Evolutionary conservation across 2,329 filamentous ascomycete genomes (phyloP).

Genomic region (Colletotrichum noveboracense): DNA sequence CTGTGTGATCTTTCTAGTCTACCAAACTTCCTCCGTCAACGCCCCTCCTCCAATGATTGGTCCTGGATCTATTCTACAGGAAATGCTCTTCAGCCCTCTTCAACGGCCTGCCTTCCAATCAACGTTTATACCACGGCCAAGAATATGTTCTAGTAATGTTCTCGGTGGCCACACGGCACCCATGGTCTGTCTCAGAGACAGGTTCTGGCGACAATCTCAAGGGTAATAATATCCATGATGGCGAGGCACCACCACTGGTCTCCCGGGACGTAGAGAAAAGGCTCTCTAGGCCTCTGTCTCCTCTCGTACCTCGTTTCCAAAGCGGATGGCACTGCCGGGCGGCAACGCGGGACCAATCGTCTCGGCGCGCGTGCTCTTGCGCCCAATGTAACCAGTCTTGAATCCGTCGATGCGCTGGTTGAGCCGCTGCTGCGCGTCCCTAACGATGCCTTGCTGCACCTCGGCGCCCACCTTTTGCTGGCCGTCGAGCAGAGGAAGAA

Average conservation of each 20-base stretch:
- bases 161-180: not conserved
- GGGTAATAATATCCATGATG: not conserved
- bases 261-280: not conserved
- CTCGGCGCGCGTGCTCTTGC: conserved; percentile 43
- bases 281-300: conserved; percentile 21
- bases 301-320: conserved; percentile 41
- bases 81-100: not conserved
- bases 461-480: conserved; percentile 35
- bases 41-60: not conserved
- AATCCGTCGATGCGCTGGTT: conserved; percentile 55
- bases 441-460: conserved; percentile 44
- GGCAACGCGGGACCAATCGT: conserved; percentile 49
- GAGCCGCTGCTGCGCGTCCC: conserved; percentile 52
- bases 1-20: not conserved
- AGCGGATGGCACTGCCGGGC: conserved; percentile 26
- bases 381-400: conserved; percentile 48
- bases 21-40: not conserved
- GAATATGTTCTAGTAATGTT: not conserved
- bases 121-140: not conserved
- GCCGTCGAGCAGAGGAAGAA: conserved; percentile 52
- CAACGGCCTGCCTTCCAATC: not conserved
- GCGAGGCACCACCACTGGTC: not conserved
- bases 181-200: not conserved
- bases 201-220: not conserved
- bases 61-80: not conserved